Evolutionary conservation across 1,284 basidiomycete species (phyloP).

Genomic region (Apiotrichum mycotoxinovorans): DNA sequence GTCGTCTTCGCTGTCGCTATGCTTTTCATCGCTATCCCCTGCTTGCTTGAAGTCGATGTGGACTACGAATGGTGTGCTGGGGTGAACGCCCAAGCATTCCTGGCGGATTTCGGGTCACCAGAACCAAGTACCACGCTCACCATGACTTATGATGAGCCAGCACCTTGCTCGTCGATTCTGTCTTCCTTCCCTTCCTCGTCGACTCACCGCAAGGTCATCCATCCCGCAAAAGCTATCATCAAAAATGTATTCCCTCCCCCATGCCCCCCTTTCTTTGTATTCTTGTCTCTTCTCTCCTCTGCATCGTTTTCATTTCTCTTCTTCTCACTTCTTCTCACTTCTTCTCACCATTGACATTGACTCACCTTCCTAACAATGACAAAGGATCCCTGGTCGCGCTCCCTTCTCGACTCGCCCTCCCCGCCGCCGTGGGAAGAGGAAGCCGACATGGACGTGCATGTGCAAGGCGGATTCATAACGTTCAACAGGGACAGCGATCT

Average conservation of each 20-base stretch:
- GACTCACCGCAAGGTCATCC: no score
- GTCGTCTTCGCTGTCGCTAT: neutral
- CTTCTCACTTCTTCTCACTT: neutral
- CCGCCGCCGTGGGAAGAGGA: neutral
- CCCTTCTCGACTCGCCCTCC: constrained; percentile 10
- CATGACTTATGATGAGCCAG: no score
- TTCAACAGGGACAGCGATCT: constrained; percentile 16
- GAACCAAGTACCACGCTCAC: no score
- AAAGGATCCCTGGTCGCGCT: constrained; percentile 8
- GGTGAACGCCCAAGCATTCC: no score
- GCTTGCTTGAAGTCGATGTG: neutral
- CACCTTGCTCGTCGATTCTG: no score
- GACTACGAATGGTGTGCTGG: neutral
- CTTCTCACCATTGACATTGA: neutral
- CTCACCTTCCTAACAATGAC: neutral
- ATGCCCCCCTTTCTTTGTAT: no score
- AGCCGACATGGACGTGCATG: neutral
- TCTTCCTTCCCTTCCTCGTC: neutral
- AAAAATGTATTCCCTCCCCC: neutral
- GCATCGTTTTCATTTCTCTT: neutral
- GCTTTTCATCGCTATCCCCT: neutral
- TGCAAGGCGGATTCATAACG: constrained; percentile 4
- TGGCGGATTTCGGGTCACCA: no score
- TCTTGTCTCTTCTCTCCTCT: neutral
- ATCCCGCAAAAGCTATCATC: no score